Evolutionary conservation across 2,329 filamentous ascomycete species (phyloP), one percentile per base, ranked within the genome.

Genomic region (Calonectria naviculata): DNA sequence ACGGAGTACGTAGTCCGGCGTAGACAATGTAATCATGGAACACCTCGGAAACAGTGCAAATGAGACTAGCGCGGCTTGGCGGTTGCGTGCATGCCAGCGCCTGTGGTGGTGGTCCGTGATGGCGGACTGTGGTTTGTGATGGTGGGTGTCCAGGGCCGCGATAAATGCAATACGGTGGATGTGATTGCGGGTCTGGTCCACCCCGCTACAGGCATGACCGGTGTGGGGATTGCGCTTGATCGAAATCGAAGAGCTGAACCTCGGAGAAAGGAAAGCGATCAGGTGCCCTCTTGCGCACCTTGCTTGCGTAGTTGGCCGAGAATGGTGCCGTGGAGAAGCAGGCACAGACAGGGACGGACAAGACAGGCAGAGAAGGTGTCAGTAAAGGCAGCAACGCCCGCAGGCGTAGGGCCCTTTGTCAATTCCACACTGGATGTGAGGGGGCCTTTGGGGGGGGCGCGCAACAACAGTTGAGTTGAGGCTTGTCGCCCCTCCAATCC

Each of bases 141-240:
- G 31, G 36, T 63, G 46, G 56, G 34, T 26, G 65, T 60, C 64
- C 52, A 31, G 46, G 31, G 61, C 54, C 28, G 36, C 62, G 65
- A 68, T 47, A 47, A 38, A 63, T 56, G 68, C 64, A 62, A 54
- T 67, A 52, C 69, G 67, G 49, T 38, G 64, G 67, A 49, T 54
- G n/a, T 38, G 47, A 47, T 19, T 68, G 60, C 26, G 44, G 38
- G 63, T 46, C 42, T 28, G 54, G 15, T 10, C 17, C 21, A 26
- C 62, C 63, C 46, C 52, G 70, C 26, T 76, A 75, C 34, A 71
- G 73, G 58, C 70, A 75, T 74, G 12, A 41, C n/a, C 42, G n/a
- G 46, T 67, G 68, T 75, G 74, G 74, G 71, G 63, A 68, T 70
- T 67, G 36, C 68, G 75, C 75, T 76, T 62, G 72, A 73, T 58